Conservation (phyloP, 2,329 filamentous ascomycete genomes). For the Stachybotrys echinatus region DNA sequence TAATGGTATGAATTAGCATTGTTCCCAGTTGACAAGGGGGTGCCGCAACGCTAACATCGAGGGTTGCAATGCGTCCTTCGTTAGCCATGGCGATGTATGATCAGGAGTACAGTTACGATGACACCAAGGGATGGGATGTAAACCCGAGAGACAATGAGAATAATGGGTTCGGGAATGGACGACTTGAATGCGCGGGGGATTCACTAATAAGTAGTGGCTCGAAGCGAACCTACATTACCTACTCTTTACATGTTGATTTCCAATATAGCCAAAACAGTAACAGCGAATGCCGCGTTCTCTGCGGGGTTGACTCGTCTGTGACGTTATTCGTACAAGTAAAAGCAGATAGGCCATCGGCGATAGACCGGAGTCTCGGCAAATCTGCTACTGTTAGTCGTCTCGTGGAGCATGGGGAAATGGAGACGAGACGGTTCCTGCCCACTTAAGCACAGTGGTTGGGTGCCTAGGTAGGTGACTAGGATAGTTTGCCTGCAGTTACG, state of each 20-base stretch:
- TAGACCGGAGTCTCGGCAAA: conserved; percentile 20
- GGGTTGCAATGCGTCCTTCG: conserved; percentile 15
- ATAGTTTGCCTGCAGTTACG: too few species aligned
- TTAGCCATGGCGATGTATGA: conserved; percentile 1
- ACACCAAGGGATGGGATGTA: too few species aligned
- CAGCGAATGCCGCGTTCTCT: conserved; percentile 3
- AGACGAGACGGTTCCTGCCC: too few species aligned
- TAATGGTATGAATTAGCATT: conserved; percentile 7
- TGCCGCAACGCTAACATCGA: conserved; percentile 29
- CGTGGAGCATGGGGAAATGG: too few species aligned
- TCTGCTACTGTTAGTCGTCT: conserved; percentile 2
- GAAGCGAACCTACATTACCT: not conserved
- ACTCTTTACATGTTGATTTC: not conserved
- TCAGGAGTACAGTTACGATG: too few species aligned
- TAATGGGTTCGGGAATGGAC: not conserved
- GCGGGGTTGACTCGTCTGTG: not conserved
- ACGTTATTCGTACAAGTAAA: conserved; percentile 15
- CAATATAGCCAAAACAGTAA: not conserved
- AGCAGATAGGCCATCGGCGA: conserved; percentile 17
- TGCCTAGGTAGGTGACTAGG: too few species aligned
- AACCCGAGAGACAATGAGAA: not conserved
- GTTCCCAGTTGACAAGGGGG: not conserved
- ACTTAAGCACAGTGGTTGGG: too few species aligned
- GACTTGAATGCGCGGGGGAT: not conserved
- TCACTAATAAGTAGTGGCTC: not conserved